Evolutionary conservation across 192 early-diverging fungal genomes (phyloP).

Genomic region (Coemansia umbellata): DNA sequence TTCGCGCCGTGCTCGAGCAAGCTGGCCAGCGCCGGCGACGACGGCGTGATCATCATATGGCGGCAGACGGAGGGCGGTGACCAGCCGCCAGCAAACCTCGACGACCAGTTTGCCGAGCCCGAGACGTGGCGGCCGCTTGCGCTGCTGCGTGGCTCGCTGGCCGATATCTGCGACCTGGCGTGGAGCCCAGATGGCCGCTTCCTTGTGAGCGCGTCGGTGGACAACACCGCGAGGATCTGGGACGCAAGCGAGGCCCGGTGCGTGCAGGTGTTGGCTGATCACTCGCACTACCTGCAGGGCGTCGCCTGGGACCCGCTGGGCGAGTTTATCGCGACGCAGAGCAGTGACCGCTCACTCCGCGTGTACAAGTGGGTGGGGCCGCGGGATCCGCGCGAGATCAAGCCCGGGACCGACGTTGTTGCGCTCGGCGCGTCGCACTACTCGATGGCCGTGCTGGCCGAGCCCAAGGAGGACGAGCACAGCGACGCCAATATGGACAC

Average conservation of each 20-base stretch:
- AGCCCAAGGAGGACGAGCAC: not conserved
- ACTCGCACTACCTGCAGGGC: conserved; percentile 94
- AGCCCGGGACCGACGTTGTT: conserved; percentile 17
- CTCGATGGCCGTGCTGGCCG: conserved; percentile 14
- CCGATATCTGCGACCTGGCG: conserved; percentile 87
- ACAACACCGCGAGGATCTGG: conserved; percentile 86
- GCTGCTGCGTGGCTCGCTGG: conserved; percentile 69
- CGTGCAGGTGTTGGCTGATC: conserved; percentile 73
- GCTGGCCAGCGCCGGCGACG: conserved; percentile 89
- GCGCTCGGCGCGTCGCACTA: conserved; percentile 27
- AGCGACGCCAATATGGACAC: not conserved
- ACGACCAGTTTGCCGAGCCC: conserved; percentile 14
- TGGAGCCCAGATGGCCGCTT: conserved; percentile 88
- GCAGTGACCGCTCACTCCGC: conserved; percentile 77
- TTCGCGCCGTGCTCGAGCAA: conserved; percentile 72
- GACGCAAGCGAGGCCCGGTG: conserved; percentile 67
- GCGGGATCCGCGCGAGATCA: conserved; percentile 8
- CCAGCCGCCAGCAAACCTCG: conserved; percentile 1
- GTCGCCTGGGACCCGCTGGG: conserved; percentile 93
- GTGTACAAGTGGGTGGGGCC: conserved; percentile 41
- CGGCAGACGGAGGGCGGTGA: conserved; percentile 53
- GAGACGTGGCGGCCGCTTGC: conserved; percentile 75
- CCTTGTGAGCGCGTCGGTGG: conserved; percentile 81
- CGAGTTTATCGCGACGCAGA: conserved; percentile 84
- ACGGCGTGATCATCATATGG: conserved; percentile 88